Evolutionary conservation across 306 rosid genomes (phyloP).

Genomic region (Quercus alba): DNA sequence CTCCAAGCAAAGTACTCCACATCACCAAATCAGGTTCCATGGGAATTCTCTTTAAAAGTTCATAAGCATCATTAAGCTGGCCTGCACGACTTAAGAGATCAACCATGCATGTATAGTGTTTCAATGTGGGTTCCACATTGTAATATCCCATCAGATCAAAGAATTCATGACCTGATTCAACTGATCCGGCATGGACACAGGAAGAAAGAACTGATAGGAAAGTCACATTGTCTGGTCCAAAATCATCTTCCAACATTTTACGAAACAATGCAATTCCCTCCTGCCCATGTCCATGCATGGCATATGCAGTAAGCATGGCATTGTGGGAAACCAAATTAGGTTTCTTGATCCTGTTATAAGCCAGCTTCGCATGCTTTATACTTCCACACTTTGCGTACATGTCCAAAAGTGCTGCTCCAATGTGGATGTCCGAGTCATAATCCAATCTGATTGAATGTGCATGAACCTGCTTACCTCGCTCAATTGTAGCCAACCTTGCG

Average conservation of each 20-base stretch:
- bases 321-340: slow-evolving; percentile 56
- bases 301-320: slow-evolving; percentile 60
- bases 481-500: slow-evolving; percentile 44
- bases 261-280: slow-evolving; percentile 49
- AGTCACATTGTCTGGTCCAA: slow-evolving; percentile 52
- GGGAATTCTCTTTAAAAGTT: slow-evolving; percentile 41
- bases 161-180: slow-evolving; percentile 42
- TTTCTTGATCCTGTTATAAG: slow-evolving; percentile 42
- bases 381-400: slow-evolving; percentile 67
- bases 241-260: slow-evolving; percentile 25
- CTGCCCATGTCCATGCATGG: slow-evolving; percentile 52
- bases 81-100: slow-evolving; percentile 61
- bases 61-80: slow-evolving; percentile 36
- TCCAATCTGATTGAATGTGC: slow-evolving; percentile 46
- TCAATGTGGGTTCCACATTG: slow-evolving; percentile 43
- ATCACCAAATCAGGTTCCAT: slow-evolving; percentile 53
- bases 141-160: slow-evolving; percentile 39
- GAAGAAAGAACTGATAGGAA: slow-evolving; percentile 51
- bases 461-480: slow-evolving; percentile 58
- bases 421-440: slow-evolving; percentile 29
- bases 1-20: slow-evolving; percentile 57
- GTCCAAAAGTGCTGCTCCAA: slow-evolving; percentile 54
- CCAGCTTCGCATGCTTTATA: slow-evolving; percentile 32
- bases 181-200: slow-evolving; percentile 50
- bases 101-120: slow-evolving; percentile 60